Conservation (phyloP, 306 rosid genomes). For the Trifolium fragiferum region DNA sequence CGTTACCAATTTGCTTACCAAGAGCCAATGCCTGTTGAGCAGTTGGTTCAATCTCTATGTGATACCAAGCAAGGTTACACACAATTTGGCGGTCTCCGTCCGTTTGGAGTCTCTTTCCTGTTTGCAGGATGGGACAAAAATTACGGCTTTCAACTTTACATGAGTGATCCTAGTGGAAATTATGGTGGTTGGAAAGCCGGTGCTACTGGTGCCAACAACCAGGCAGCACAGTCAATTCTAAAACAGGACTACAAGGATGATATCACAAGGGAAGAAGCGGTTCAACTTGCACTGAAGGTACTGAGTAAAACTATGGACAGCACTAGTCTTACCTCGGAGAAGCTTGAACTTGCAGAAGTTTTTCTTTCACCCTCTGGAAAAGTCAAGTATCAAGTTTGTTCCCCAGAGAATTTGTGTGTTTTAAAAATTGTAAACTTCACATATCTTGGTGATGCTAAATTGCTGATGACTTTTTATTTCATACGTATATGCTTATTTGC, state of each 20-base stretch:
- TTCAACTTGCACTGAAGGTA: constrained; percentile 59
- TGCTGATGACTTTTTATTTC: constrained; percentile 36
- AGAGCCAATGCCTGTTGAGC: constrained; percentile 65
- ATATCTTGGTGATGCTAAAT: constrained; percentile 17
- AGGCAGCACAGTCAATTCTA: constrained; percentile 60
- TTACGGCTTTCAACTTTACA: constrained; percentile 59
- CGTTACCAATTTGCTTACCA: constrained; percentile 53
- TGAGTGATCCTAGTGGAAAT: constrained; percentile 61
- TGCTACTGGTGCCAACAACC: constrained; percentile 61
- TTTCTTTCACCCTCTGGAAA: constrained; percentile 54
- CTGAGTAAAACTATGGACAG: constrained; percentile 61
- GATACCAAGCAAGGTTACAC: constrained; percentile 64
- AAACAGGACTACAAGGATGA: constrained; percentile 63
- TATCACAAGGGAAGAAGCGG: constrained; percentile 60
- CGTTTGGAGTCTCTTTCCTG: constrained; percentile 59
- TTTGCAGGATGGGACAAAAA: constrained; percentile 65
- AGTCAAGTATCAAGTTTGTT: constrained; percentile 59
- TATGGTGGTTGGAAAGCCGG: constrained; percentile 67
- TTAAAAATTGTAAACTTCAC: constrained; percentile 18
- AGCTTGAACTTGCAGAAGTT: constrained; percentile 62
- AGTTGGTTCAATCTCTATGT: constrained; percentile 59
- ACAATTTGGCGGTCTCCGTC: constrained; percentile 59
- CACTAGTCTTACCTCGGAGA: constrained; percentile 58
- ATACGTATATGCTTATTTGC: background rate
- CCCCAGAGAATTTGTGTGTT: constrained; percentile 45